phyloP scores from a whole-genome alignment of 768 basidiomycete genomes.

The Hypholoma fasciculare region DNA sequence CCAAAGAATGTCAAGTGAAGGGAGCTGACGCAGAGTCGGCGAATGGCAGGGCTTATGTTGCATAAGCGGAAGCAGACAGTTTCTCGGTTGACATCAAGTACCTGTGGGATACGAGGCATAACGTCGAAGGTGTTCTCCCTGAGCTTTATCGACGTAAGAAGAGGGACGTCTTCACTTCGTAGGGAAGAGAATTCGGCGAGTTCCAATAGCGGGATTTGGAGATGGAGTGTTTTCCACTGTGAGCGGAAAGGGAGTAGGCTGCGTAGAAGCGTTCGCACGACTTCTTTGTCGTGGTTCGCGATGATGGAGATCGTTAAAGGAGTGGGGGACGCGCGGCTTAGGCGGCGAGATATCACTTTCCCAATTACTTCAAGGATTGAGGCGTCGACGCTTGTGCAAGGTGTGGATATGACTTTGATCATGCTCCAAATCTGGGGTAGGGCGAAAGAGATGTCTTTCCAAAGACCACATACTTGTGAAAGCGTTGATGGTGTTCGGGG shows the following conservation, averaged over 20 bases:
- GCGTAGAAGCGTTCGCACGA: conserved; percentile 5
- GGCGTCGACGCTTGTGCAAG: neutral
- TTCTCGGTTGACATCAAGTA: neutral
- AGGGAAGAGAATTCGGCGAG: conserved; percentile 6
- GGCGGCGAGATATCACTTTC: conserved; percentile 1
- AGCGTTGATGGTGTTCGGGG: conserved; percentile 11
- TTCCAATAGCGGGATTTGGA: conserved; percentile 7
- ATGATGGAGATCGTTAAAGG: conserved; percentile 15
- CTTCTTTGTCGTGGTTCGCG: conserved; percentile 6
- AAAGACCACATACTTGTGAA: conserved; percentile 13
- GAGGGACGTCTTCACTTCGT: conserved; percentile 9
- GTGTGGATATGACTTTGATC: conserved; percentile 12
- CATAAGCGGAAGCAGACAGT: conserved; percentile 5
- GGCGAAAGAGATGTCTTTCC: conserved; percentile 12
- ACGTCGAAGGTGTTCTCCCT: conserved; percentile 1
- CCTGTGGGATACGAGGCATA: neutral
- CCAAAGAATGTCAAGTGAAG: neutral
- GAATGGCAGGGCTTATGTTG: conserved; percentile 5
- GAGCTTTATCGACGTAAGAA: conserved; percentile 12
- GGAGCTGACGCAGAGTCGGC: conserved; percentile 9
- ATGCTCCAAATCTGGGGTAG: conserved; percentile 18
- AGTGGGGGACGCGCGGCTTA: neutral
- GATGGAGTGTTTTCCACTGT: conserved; percentile 13
- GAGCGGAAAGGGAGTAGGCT: conserved; percentile 12
- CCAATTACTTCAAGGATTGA: neutral